Base-by-base conservation (phyloP, 108 stramenopile genomes). In the Seminavis robusta region DNA sequence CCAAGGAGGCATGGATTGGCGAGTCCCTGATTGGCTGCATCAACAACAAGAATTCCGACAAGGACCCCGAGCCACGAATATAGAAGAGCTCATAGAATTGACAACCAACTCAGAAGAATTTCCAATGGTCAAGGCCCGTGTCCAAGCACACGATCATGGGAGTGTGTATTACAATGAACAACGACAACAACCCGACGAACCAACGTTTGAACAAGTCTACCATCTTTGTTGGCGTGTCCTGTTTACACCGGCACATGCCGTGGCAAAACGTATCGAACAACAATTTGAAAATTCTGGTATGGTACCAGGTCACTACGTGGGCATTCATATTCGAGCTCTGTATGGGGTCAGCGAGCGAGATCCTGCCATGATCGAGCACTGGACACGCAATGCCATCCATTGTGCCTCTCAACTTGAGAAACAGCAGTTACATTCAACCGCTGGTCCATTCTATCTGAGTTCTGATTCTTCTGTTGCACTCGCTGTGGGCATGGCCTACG, bases 1-100 rank as follows among this genome's bases (percentile, higher is more conserved):
- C 0, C 19, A 34, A 4, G 49, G 63, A 16, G 76, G 81, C 11
- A 55, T 74, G 16, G 72, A 82, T 54, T 78, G 73, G 76, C 46
- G 73, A 24, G 52, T 53, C 16, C 76, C 81, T 0, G 27, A 24
- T 27, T 56, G 53, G 63, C 10, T 77, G 56, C 41, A 48, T 8
- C 25, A 48, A 5, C 17, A 5, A 4, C 23, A 27, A 15, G 24
- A 24, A 23, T 4, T 4, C 25, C 24, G n/a, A 17, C 15, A 48
- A 15, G 20, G 15, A 23, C 25, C 24, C 4, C 25, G 23, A 23
- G 54, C 23, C 10, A 56, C 54, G 21, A 39, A 27, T 9, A 17
- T 41, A 24, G 54, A 56, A 19, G 13, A 23, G 9, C 20, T 56
- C 25, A 17, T 56, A 8, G 23, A 7, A 16, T 28, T n/a, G n/a